These are phyloP conservation scores for Hypsizygus marmoreus DNA, from an alignment of 768 basidiomycete species.

Conservation along the genomic window DNA sequence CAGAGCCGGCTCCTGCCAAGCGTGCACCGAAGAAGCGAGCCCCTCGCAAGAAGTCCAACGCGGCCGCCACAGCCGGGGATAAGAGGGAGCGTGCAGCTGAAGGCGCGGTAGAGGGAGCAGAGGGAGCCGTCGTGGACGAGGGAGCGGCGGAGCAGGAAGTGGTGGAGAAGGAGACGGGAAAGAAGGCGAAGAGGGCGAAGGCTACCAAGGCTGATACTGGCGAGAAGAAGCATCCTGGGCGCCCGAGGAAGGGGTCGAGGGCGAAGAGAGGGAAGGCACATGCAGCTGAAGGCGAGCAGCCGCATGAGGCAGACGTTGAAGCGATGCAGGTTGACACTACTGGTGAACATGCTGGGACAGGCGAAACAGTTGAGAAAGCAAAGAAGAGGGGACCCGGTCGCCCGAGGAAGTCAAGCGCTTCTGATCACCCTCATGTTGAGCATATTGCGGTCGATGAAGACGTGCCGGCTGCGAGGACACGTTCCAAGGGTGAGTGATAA, in stretches of 20 bases:
- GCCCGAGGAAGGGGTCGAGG: constrained; percentile 18
- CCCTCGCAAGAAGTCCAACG: constrained; percentile 12
- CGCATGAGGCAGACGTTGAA: constrained; percentile 3
- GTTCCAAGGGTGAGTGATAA: constrained; percentile 12
- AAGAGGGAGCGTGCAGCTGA: constrained; percentile 14
- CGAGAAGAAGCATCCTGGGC: constrained; percentile 18
- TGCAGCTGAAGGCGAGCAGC: constrained; percentile 2
- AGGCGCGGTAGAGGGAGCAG: constrained; percentile 8
- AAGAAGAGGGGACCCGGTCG: constrained; percentile 16
- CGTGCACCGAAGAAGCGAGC: constrained; percentile 8
- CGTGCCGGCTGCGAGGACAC: constrained; percentile 17
- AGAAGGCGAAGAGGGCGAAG: constrained; percentile 27
- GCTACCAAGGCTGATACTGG: constrained; percentile 2
- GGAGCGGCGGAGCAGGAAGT: constrained; percentile 11
- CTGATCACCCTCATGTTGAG: constrained; percentile 7
- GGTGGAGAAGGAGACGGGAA: constrained; percentile 19
- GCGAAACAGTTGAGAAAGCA: background rate
- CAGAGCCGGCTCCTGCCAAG: background rate
- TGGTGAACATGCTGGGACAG: background rate
- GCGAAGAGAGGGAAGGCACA: constrained; percentile 1
- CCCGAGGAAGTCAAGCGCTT: constrained; percentile 11
- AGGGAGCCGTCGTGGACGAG: constrained; percentile 2
- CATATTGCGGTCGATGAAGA: constrained; percentile 2
- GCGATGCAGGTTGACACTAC: background rate
- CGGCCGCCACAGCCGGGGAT: constrained; percentile 10